A percentile compares a stretch with the other conserved stretches of the same genome.
phyloP scores from a whole-genome alignment of 805 yeast genomes.

The Suhomyces xylopsoci region DNA sequence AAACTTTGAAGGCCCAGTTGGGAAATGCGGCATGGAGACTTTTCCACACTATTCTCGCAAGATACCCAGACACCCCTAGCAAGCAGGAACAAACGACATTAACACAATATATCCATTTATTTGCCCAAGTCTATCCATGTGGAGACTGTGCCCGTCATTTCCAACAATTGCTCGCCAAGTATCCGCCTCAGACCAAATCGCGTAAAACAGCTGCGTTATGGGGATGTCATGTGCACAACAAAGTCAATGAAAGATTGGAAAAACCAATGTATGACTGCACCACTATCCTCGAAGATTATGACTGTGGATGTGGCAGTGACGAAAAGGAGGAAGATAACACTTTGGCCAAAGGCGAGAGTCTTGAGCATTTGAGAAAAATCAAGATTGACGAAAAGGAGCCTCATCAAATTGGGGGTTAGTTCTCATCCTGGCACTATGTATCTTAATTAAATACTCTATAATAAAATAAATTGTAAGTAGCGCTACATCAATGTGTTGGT shows the following conservation, averaged over 20 bases:
- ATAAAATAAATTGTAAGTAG: no score
- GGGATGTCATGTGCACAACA: constrained; percentile 93
- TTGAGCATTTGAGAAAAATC: constrained; percentile 44
- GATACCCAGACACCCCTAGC: constrained; percentile 85
- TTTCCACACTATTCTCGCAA: constrained; percentile 86
- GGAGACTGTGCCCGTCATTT: constrained; percentile 97
- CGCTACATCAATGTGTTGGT: no score
- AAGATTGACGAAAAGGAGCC: constrained; percentile 46
- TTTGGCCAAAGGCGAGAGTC: constrained; percentile 26
- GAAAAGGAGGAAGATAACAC: constrained; percentile 51
- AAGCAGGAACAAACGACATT: constrained; percentile 61
- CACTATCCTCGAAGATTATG: constrained; percentile 82
- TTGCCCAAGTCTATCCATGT: constrained; percentile 93
- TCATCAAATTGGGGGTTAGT: constrained; percentile 9
- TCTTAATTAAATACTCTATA: no score
- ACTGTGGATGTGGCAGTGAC: constrained; percentile 90
- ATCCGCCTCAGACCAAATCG: constrained; percentile 80
- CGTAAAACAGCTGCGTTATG: constrained; percentile 84
- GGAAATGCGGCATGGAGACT: constrained; percentile 91
- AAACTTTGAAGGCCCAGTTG: constrained; percentile 73
- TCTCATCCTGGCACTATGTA: no score
- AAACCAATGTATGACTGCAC: constrained; percentile 82
- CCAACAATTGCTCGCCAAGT: constrained; percentile 58
- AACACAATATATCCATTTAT: constrained; percentile 59
- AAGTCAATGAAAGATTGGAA: constrained; percentile 69